A percentile compares a stretch with the other conserved stretches of the same genome.
Conservation (phyloP, 805 yeast genomes). For the Lachancea kluyveri region DNA sequence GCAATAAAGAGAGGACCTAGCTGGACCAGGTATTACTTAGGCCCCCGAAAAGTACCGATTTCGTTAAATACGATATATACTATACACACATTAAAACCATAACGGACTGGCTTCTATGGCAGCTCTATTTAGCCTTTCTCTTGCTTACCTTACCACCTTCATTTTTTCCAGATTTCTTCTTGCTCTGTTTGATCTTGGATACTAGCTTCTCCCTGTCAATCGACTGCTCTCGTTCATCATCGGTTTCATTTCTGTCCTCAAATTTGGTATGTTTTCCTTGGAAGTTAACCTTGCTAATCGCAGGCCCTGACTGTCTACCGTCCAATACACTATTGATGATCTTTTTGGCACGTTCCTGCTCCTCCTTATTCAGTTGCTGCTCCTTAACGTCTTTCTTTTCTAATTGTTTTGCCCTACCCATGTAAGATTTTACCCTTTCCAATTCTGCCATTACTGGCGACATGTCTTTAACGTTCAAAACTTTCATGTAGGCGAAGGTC, state of each 20-base stretch:
- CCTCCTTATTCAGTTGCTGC: slow-evolving; percentile 29
- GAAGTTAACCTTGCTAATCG: slow-evolving; percentile 47
- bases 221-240: slow-evolving; percentile 7
- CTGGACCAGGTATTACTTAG: too few species aligned
- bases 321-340: slow-evolving; percentile 43
- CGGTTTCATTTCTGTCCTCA: slow-evolving; percentile 19
- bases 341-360: slow-evolving; percentile 36
- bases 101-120: not conserved
- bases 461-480: slow-evolving; percentile 20
- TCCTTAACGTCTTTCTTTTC: slow-evolving; percentile 20
- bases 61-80: too few species aligned
- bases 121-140: slow-evolving; percentile 3
- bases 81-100: not conserved
- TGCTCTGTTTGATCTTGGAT: slow-evolving; percentile 3
- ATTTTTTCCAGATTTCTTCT: slow-evolving; percentile 4
- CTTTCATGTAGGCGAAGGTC: slow-evolving; percentile 26
- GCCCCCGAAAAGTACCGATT: too few species aligned
- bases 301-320: slow-evolving; percentile 33
- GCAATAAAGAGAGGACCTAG: too few species aligned
- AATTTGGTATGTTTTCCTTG: slow-evolving; percentile 51
- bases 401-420: slow-evolving; percentile 42
- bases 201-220: slow-evolving; percentile 2
- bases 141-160: slow-evolving; percentile 5
- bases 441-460: slow-evolving; percentile 59
- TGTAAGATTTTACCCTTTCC: slow-evolving; percentile 58